phyloP scores from a whole-genome alignment of 2,329 filamentous ascomycete genomes.

The Exophiala mesophila region DNA sequence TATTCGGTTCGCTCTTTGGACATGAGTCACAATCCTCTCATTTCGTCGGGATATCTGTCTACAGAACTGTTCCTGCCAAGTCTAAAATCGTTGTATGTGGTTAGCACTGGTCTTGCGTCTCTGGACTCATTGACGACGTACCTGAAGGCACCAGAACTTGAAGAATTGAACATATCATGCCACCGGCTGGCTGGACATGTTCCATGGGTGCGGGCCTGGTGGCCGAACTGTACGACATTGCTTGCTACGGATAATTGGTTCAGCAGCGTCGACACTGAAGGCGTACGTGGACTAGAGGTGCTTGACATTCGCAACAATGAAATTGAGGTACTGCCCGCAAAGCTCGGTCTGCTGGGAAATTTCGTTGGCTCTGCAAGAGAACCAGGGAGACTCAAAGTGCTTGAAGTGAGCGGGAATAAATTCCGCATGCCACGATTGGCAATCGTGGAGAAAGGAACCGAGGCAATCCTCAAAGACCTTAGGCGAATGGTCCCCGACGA shows the following conservation, averaged over 20 bases:
- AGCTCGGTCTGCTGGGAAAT: constrained; percentile 70
- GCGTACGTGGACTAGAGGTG: constrained; percentile 67
- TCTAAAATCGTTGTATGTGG: constrained; percentile 71
- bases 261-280: constrained; percentile 64
- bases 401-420: constrained; percentile 73
- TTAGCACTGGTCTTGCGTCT: constrained; percentile 67
- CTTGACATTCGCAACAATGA: constrained; percentile 83
- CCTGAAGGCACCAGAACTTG: constrained; percentile 68
- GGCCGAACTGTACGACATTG: constrained; percentile 66
- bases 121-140: constrained; percentile 61
- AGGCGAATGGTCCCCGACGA: constrained; percentile 65
- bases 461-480: constrained; percentile 76
- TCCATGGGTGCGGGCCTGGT: constrained; percentile 61
- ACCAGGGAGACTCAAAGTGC: constrained; percentile 56
- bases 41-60: constrained; percentile 62
- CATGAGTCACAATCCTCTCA: constrained; percentile 64
- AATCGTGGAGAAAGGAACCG: constrained; percentile 79
- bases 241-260: constrained; percentile 77
- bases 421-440: constrained; percentile 84
- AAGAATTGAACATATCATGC: constrained; percentile 72
- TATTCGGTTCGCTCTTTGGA: constrained; percentile 67
- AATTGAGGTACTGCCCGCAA: constrained; percentile 73
- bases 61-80: constrained; percentile 65
- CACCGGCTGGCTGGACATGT: constrained; percentile 70
- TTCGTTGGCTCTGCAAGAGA: constrained; percentile 36